Conservation (phyloP, 257 asterid species). For the Craterostigma plantagineum region DNA sequence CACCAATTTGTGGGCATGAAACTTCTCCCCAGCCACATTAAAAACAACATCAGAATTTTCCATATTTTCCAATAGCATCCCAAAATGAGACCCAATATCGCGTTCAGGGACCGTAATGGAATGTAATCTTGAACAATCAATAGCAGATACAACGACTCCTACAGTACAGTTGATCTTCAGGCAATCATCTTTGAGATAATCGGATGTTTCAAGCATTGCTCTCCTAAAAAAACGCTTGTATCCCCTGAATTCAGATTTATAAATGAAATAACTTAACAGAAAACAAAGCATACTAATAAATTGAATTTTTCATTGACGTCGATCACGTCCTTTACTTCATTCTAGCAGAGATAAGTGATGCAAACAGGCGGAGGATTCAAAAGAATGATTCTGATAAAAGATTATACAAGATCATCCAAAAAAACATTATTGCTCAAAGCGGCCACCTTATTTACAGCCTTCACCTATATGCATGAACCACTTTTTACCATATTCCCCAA, state of each 20-base stretch:
- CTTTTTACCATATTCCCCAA: no score
- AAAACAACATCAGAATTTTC: slow-evolving; percentile 78
- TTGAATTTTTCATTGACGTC: background rate
- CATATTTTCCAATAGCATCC: slow-evolving; percentile 61
- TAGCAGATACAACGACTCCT: slow-evolving; percentile 90
- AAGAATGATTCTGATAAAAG: no score
- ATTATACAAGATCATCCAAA: no score
- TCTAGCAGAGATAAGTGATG: no score
- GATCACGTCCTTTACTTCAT: no score
- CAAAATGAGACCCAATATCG: slow-evolving; percentile 79
- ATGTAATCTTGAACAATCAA: slow-evolving; percentile 65
- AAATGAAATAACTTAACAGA: background rate
- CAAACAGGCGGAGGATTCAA: no score
- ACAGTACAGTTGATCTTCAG: slow-evolving; percentile 96
- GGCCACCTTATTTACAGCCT: no score
- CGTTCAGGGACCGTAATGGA: slow-evolving; percentile 84
- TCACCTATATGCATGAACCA: no score
- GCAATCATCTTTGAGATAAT: slow-evolving; percentile 94
- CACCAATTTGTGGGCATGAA: slow-evolving; percentile 81
- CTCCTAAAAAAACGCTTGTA: slow-evolving; percentile 88
- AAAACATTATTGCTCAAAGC: no score
- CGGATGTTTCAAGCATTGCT: slow-evolving; percentile 72
- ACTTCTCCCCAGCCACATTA: slow-evolving; percentile 64
- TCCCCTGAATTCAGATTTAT: slow-evolving; percentile 40
- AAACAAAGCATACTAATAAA: background rate